phyloP scores from a whole-genome alignment of 129 eudicot genomes.

The Smallanthus sonchifolius region DNA sequence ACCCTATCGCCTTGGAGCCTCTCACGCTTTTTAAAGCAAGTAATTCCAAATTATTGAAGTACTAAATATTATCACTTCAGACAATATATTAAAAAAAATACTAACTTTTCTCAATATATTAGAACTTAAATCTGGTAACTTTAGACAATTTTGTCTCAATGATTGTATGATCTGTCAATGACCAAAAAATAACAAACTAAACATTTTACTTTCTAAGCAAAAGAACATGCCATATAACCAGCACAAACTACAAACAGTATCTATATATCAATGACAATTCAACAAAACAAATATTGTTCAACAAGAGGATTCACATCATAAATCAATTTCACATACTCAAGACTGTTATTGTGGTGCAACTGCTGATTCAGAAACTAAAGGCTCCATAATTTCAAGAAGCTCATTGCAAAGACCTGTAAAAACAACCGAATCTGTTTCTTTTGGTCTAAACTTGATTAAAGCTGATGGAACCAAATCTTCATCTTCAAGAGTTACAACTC shows the following conservation, averaged over 20 bases:
- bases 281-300: constrained; percentile 7
- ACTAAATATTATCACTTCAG: too few relatives aligned
- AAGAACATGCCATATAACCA: constrained; percentile 12
- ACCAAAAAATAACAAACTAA: not conserved
- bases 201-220: constrained; percentile 8
- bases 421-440: constrained; percentile 71
- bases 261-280: constrained; percentile 3
- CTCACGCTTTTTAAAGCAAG: too few relatives aligned
- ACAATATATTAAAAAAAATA: too few relatives aligned
- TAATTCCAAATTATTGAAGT: too few relatives aligned
- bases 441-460: constrained; percentile 69
- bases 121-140: too few relatives aligned
- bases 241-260: constrained; percentile 15
- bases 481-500: constrained; percentile 58
- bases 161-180: not conserved
- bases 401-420: constrained; percentile 88
- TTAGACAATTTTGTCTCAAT: not conserved
- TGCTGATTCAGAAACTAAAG: constrained; percentile 48
- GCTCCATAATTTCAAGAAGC: constrained; percentile 76
- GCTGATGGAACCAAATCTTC: constrained; percentile 91
- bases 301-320: not conserved
- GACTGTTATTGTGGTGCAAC: constrained; percentile 34
- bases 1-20: too few relatives aligned
- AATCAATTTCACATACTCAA: not conserved
- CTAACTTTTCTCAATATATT: too few relatives aligned